A percentile compares a stretch with the other conserved stretches of the same genome.
These are phyloP conservation scores for Suhomyces sp. DNA, from an alignment of 805 yeast species.

Conservation along the genomic window DNA sequence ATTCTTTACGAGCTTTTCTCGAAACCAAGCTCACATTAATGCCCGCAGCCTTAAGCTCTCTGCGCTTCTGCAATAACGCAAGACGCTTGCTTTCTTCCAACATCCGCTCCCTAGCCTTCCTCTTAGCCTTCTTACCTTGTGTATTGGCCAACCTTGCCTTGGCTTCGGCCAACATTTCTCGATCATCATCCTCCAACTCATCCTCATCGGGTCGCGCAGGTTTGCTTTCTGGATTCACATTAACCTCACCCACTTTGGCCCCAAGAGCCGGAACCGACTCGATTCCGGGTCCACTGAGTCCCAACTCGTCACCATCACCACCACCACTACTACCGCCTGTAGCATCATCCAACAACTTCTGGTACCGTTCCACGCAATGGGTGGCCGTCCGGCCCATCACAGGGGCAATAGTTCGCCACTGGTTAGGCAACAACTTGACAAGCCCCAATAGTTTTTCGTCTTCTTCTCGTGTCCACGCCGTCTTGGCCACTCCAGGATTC, in stretches of 20 bases:
- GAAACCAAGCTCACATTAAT: constrained; percentile 50
- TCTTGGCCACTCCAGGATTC: constrained; percentile 64
- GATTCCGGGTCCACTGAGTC: constrained; percentile 50
- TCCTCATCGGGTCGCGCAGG: constrained; percentile 81
- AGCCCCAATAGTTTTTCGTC: constrained; percentile 68
- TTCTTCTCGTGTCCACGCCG: constrained; percentile 71
- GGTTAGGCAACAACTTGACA: constrained; percentile 77
- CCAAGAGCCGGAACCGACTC: constrained; percentile 49
- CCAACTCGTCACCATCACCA: constrained; percentile 31
- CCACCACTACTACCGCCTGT: constrained; percentile 22
- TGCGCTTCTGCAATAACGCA: constrained; percentile 71
- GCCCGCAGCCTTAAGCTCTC: constrained; percentile 82
- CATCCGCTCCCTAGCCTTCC: constrained; percentile 83
- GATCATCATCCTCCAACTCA: constrained; percentile 81
- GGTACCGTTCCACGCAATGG: constrained; percentile 83
- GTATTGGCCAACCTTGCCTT: constrained; percentile 87
- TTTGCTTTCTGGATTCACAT: constrained; percentile 68
- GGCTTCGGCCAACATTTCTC: constrained; percentile 94
- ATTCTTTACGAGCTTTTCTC: constrained; percentile 53
- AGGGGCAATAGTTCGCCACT: constrained; percentile 91
- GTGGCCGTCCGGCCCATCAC: constrained; percentile 81
- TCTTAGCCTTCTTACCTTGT: constrained; percentile 89
- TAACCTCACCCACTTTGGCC: constrained; percentile 52
- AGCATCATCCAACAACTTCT: constrained; percentile 58
- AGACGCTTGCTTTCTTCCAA: constrained; percentile 74